phyloP scores from a whole-genome alignment of 371 early-diverging fungal genomes.

The Rhizopus delemar region DNA sequence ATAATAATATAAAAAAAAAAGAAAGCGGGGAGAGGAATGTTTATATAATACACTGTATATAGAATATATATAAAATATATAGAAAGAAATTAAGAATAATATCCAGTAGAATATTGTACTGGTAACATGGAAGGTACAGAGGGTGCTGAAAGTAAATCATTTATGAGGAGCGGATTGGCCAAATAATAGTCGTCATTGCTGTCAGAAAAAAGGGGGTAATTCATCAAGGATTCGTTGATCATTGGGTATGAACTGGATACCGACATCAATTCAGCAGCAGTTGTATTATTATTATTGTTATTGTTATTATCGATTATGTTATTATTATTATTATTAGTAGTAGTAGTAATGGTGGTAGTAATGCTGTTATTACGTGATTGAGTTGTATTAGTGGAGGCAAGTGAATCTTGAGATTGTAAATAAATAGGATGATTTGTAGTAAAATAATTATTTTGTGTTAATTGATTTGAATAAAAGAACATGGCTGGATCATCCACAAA shows the following conservation, averaged over 20 bases:
- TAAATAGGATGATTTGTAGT: constrained; percentile 26
- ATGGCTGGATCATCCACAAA: constrained; percentile 71
- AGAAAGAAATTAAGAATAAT: not conserved
- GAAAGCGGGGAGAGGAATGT: no score
- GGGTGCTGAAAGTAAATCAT: constrained; percentile 17
- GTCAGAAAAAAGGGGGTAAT: not conserved
- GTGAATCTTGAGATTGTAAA: constrained; percentile 22
- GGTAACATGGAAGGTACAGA: constrained; percentile 32
- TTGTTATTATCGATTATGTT: not conserved
- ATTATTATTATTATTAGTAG: not conserved
- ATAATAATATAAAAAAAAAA: no score
- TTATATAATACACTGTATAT: no score
- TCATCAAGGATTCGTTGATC: not conserved
- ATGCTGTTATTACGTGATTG: constrained; percentile 2
- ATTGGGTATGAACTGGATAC: not conserved
- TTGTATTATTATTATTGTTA: constrained; percentile 1
- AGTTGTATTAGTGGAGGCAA: not conserved
- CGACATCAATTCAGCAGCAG: constrained; percentile 2
- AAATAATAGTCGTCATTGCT: not conserved
- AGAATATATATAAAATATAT: not conserved
- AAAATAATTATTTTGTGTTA: constrained; percentile 14
- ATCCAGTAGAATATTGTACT: not conserved
- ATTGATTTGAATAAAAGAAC: constrained; percentile 39
- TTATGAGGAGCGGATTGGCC: not conserved
- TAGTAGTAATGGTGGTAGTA: constrained; percentile 5